phyloP scores from a whole-genome alignment of 2,329 filamentous ascomycete species.

The Emergomyces africanus region DNA sequence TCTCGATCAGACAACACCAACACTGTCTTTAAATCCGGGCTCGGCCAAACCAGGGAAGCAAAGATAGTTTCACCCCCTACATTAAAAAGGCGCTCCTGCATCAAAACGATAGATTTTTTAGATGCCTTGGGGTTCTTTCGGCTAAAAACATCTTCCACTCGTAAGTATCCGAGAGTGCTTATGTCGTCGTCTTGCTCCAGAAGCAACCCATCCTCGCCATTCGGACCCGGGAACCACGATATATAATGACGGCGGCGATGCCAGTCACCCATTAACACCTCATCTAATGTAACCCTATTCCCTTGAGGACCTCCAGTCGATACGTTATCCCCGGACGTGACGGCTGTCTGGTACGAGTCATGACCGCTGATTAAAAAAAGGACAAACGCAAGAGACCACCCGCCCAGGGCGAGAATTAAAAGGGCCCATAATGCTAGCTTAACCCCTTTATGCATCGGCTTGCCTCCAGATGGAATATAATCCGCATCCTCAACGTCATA shows the following conservation, averaged over 20 bases:
- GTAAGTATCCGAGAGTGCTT: slow-evolving; percentile 48
- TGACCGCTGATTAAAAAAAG: slow-evolving; percentile 28
- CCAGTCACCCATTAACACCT: slow-evolving; percentile 19
- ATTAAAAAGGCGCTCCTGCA: slow-evolving; percentile 54
- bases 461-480: neutral
- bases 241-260: slow-evolving; percentile 26
- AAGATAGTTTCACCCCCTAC: slow-evolving; percentile 43
- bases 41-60: slow-evolving; percentile 58
- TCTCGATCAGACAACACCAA: slow-evolving; percentile 61
- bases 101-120: slow-evolving; percentile 53
- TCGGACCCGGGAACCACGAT: slow-evolving; percentile 36
- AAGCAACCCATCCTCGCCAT: slow-evolving; percentile 60
- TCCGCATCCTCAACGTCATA: slow-evolving; percentile 25
- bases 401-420: slow-evolving; percentile 28
- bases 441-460: slow-evolving; percentile 13
- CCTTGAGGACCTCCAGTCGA: slow-evolving; percentile 5
- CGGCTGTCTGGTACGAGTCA: slow-evolving; percentile 16
- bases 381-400: slow-evolving; percentile 34
- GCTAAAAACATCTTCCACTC: slow-evolving; percentile 72
- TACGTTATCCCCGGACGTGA: slow-evolving; percentile 9
- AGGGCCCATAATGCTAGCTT: slow-evolving; percentile 28
- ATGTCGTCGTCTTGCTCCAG: slow-evolving; percentile 54
- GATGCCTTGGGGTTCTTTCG: slow-evolving; percentile 30
- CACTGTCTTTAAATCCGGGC: slow-evolving; percentile 72
- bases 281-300: slow-evolving; percentile 20